Conservation (phyloP, 2,329 filamentous ascomycete genomes). For the Coniochaeta hoffmannii region DNA sequence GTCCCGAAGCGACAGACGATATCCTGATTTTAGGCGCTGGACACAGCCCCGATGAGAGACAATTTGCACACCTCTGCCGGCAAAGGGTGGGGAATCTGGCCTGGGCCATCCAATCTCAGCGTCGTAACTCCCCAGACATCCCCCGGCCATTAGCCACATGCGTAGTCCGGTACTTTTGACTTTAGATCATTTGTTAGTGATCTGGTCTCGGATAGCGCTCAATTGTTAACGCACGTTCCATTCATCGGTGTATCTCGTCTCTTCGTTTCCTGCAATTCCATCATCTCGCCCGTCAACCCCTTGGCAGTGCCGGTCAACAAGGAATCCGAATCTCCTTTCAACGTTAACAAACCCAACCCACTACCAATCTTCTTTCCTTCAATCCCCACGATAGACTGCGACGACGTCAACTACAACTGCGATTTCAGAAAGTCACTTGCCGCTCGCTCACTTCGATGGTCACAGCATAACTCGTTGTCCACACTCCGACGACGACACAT, state of each 20-base stretch:
- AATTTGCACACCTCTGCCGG: not conserved
- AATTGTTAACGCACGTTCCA: not conserved
- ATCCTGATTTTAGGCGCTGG: not conserved
- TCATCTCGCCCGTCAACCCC: constrained; percentile 1
- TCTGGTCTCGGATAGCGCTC: not conserved
- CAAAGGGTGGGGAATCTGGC: not conserved
- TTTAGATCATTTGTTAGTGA: not conserved
- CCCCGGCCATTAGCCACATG: not conserved
- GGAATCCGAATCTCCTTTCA: not conserved
- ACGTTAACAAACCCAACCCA: not conserved
- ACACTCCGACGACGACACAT: not conserved
- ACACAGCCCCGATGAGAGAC: not conserved
- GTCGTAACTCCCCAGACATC: not conserved
- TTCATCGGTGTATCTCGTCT: not conserved
- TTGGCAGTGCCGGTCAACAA: constrained; percentile 1
- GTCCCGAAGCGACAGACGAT: not conserved
- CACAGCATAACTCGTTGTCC: not conserved
- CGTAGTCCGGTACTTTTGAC: not conserved
- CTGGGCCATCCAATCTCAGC: not conserved
- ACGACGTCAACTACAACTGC: not conserved
- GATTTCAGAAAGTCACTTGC: not conserved
- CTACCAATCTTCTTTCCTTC: not conserved
- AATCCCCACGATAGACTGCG: not conserved
- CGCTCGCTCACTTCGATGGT: not conserved
- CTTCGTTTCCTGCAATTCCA: not conserved